phyloP scores from a whole-genome alignment of 176 grass and related monocot genomes.

The Eleusine coracana region DNA sequence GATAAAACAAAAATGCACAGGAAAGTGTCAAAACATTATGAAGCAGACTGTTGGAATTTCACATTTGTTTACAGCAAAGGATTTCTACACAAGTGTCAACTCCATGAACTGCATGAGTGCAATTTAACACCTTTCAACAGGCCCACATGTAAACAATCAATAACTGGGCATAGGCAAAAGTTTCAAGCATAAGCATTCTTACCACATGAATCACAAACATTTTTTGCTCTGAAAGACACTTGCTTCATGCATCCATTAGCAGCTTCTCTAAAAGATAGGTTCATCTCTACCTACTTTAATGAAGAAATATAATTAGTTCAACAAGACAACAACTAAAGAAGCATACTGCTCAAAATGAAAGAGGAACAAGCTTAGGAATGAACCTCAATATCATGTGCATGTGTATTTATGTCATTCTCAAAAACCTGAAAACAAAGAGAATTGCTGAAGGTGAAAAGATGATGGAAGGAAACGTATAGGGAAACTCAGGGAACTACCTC shows the following conservation, averaged over 20 bases:
- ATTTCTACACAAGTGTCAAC: constrained; percentile 12
- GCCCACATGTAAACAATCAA: constrained; percentile 16
- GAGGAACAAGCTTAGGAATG: constrained; percentile 30
- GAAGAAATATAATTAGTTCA: constrained; percentile 46
- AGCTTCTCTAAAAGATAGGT: constrained; percentile 85
- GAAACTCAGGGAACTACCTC: constrained; percentile 57
- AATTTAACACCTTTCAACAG: constrained; percentile 22
- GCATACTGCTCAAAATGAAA: constrained; percentile 27
- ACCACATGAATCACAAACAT: constrained; percentile 90
- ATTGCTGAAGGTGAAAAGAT: constrained; percentile 15
- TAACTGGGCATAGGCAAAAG: not conserved
- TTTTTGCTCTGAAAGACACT: constrained; percentile 66
- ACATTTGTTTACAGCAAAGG: constrained; percentile 7
- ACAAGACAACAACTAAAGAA: constrained; percentile 14
- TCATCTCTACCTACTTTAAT: constrained; percentile 66
- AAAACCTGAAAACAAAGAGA: constrained; percentile 77
- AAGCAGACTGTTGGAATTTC: constrained; percentile 9
- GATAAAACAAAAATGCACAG: constrained; percentile 20
- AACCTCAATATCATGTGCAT: constrained; percentile 83
- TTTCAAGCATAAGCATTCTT: constrained; percentile 40
- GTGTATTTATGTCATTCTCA: constrained; percentile 55
- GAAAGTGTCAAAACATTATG: constrained; percentile 31
- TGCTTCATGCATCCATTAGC: constrained; percentile 78
- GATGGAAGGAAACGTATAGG: constrained; percentile 8
- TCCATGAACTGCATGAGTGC: not conserved